Percentiles rank a stretch among this genome's conserved stretches.
Conservation (phyloP, 2,329 filamentous ascomycete species). For the Nemania diffusa region DNA sequence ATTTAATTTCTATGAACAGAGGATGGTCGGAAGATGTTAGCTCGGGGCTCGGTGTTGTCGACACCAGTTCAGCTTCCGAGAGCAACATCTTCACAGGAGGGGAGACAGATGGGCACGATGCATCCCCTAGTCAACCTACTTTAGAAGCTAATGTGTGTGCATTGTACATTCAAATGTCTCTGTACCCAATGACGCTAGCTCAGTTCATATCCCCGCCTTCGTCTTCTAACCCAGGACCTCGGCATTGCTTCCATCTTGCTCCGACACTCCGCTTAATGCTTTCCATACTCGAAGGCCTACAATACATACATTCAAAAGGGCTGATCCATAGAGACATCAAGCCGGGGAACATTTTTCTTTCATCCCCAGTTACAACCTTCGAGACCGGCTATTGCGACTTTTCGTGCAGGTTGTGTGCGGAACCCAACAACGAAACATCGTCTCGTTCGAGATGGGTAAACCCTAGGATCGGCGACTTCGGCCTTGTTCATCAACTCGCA, state of each 20-base stretch:
- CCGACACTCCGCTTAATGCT: constrained; percentile 67
- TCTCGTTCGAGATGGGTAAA: constrained; percentile 56
- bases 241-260: constrained; percentile 71
- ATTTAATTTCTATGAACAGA: constrained; percentile 4
- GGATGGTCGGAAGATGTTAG: constrained; percentile 53
- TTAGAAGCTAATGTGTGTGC: constrained; percentile 53
- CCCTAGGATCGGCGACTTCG: constrained; percentile 74
- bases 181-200: constrained; percentile 70
- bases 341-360: constrained; percentile 74
- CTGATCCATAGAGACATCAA: constrained; percentile 75
- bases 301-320: constrained; percentile 69
- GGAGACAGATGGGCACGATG: constrained; percentile 45
- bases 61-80: constrained; percentile 35
- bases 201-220: constrained; percentile 55
- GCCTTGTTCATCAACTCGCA: constrained; percentile 66
- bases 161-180: constrained; percentile 75
- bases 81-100: constrained; percentile 48
- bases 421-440: not conserved
- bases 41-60: constrained; percentile 45
- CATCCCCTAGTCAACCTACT: constrained; percentile 44
- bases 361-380: constrained; percentile 51
- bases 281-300: constrained; percentile 68
- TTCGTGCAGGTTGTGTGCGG: constrained; percentile 40
- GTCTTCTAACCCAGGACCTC: constrained; percentile 29
- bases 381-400: constrained; percentile 46